These are phyloP conservation scores for Fraxinus sp. DNA, from an alignment of 305 asterid genomes.

Conservation along the genomic window DNA sequence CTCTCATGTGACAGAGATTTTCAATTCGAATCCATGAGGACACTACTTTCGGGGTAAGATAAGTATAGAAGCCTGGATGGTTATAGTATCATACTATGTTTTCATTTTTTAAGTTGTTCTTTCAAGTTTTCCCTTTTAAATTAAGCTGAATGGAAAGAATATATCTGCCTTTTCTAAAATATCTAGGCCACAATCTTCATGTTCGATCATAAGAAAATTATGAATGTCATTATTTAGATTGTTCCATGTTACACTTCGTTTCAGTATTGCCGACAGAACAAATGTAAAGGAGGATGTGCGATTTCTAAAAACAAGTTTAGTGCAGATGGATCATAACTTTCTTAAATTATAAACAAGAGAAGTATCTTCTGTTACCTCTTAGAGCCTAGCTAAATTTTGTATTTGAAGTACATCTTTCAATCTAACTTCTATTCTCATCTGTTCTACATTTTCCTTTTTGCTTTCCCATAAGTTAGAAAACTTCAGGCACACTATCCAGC, in stretches of 20 bases:
- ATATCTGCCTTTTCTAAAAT: background rate
- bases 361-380: conserved; percentile 14
- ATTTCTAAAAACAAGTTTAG: background rate
- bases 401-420: conserved; percentile 10
- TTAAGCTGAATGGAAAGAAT: background rate
- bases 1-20: background rate
- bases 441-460: background rate
- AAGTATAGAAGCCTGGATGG: too few species aligned
- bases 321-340: conserved; percentile 1
- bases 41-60: background rate
- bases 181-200: background rate
- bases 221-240: background rate
- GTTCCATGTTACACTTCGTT: background rate
- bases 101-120: background rate
- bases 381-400: conserved; percentile 11
- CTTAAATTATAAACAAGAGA: conserved; percentile 14
- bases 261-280: background rate
- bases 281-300: background rate
- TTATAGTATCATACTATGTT: background rate
- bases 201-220: background rate
- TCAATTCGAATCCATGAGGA: too few species aligned
- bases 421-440: background rate
- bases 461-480: conserved; percentile 16
- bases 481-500: conserved; percentile 38
- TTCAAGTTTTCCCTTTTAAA: background rate